These are phyloP conservation scores for Sindora glabra DNA, from an alignment of 306 rosid genomes.

Conservation along the genomic window DNA sequence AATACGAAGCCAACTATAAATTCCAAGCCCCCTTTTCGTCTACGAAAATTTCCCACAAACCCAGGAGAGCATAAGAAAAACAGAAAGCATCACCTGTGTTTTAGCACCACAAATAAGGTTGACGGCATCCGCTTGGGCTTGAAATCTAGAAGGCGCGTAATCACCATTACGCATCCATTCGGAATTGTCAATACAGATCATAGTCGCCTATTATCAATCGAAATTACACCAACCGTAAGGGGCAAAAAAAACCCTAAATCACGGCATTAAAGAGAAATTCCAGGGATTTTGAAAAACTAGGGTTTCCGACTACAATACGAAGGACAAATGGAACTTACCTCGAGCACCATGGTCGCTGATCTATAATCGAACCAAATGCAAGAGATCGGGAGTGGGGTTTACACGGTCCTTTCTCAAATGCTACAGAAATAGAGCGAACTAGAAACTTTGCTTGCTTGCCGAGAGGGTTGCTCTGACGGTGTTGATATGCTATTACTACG, in stretches of 20 bases:
- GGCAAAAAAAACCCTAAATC: constrained; percentile 41
- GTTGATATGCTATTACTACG: no score
- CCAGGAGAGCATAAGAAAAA: not conserved
- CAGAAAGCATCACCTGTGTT: constrained; percentile 55
- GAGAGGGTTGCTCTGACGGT: not conserved
- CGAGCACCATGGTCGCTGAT: constrained; percentile 77
- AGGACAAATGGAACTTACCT: constrained; percentile 34
- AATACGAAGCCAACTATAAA: not conserved
- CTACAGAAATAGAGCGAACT: not conserved
- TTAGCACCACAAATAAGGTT: constrained; percentile 95
- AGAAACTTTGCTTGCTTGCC: constrained; percentile 15
- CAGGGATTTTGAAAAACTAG: not conserved
- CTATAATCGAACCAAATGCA: not conserved
- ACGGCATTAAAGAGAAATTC: not conserved
- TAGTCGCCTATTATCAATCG: constrained; percentile 72
- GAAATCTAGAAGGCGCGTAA: constrained; percentile 76
- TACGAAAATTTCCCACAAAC: not conserved
- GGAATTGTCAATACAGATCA: constrained; percentile 95
- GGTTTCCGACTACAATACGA: not conserved
- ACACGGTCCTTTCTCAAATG: not conserved
- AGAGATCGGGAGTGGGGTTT: not conserved
- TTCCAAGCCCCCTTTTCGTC: not conserved
- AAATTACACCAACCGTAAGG: not conserved
- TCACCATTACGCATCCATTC: constrained; percentile 99
- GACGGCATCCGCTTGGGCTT: constrained; percentile 85